Evolutionary conservation across 2,329 filamentous ascomycete genomes (phyloP).

Genomic region (Aspergillus aculeatus): DNA sequence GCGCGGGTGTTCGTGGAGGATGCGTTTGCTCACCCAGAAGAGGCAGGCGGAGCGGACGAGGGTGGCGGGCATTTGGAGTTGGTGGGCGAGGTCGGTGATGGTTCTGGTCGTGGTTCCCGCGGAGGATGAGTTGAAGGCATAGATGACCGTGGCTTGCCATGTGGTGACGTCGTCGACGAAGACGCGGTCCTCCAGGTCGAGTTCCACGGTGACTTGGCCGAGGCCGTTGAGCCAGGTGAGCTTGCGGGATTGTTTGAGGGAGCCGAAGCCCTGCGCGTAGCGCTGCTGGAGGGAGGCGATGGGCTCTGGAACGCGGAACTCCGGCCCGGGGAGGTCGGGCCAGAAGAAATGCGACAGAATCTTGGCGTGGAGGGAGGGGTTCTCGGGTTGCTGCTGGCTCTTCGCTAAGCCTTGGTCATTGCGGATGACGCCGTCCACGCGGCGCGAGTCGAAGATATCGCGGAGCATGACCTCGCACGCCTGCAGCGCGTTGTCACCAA

Average conservation of each 20-base stretch:
- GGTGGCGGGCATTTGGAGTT: slow-evolving; percentile 55
- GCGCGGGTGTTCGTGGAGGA: slow-evolving; percentile 48
- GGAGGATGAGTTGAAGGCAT: slow-evolving; percentile 65
- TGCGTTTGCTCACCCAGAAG: slow-evolving; percentile 62
- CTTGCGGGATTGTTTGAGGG: slow-evolving; percentile 78
- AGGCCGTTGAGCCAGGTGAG: slow-evolving; percentile 84
- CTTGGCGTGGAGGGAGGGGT: slow-evolving; percentile 67
- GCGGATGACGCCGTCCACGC: slow-evolving; percentile 68
- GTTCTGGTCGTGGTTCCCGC: slow-evolving; percentile 41
- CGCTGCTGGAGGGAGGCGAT: slow-evolving; percentile 59
- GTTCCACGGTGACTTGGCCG: slow-evolving; percentile 74
- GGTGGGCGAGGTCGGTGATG: slow-evolving; percentile 45
- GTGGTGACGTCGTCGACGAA: slow-evolving; percentile 70
- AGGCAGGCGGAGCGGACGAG: slow-evolving; percentile 60
- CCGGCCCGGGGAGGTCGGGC: slow-evolving; percentile 68
- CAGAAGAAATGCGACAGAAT: slow-evolving; percentile 92
- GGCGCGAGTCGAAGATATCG: slow-evolving; percentile 80
- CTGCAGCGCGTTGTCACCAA: slow-evolving; percentile 82
- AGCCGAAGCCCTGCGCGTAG: slow-evolving; percentile 75
- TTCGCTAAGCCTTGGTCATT: slow-evolving; percentile 46
- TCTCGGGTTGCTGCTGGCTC: slow-evolving; percentile 27
- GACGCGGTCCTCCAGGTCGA: slow-evolving; percentile 78
- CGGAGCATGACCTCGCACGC: slow-evolving; percentile 97
- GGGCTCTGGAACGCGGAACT: slow-evolving; percentile 47
- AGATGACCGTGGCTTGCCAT: slow-evolving; percentile 84